Percentiles rank a stretch among this genome's conserved stretches.
These are phyloP conservation scores for Brassica incana DNA, from an alignment of 345 rosid genomes.

Conservation along the genomic window DNA sequence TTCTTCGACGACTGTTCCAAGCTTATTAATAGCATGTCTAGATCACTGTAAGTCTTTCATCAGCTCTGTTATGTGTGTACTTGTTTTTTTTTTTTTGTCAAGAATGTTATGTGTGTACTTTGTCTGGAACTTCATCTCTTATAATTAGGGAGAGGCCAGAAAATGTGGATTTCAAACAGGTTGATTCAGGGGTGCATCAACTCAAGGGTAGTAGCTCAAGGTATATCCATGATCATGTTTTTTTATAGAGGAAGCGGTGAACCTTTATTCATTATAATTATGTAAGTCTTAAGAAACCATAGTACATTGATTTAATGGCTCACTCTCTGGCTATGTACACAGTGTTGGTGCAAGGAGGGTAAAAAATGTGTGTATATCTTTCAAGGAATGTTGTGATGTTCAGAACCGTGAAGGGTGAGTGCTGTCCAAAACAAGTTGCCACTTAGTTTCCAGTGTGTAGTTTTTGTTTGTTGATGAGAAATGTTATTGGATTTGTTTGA, in stretches of 20 bases:
- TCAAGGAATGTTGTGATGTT: conserved; percentile 66
- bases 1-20: conserved; percentile 83
- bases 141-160: conserved; percentile 47
- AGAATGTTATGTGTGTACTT: too few relatives aligned
- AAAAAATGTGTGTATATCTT: conserved; percentile 60
- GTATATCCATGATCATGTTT: conserved; percentile 40
- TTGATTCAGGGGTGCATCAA: conserved; percentile 84
- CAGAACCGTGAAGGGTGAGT: conserved; percentile 79
- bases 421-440: neutral
- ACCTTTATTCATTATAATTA: neutral
- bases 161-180: conserved; percentile 66
- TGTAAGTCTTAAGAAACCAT: neutral
- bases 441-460: neutral
- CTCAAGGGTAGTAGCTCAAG: conserved; percentile 98
- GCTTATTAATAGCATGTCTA: conserved; percentile 63
- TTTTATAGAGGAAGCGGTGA: neutral
- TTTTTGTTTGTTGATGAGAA: conserved; percentile 8
- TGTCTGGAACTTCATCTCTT: too few relatives aligned
- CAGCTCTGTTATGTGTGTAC: neutral
- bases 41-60: conserved; percentile 55
- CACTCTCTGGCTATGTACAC: conserved; percentile 28
- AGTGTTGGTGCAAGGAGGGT: conserved; percentile 80
- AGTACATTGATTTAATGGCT: neutral
- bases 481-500: neutral
- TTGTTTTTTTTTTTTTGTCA: too few relatives aligned